Evolutionary conservation across 352 stramenopile genomes (phyloP).

Genomic region (Globisporangium sylvaticum): DNA sequence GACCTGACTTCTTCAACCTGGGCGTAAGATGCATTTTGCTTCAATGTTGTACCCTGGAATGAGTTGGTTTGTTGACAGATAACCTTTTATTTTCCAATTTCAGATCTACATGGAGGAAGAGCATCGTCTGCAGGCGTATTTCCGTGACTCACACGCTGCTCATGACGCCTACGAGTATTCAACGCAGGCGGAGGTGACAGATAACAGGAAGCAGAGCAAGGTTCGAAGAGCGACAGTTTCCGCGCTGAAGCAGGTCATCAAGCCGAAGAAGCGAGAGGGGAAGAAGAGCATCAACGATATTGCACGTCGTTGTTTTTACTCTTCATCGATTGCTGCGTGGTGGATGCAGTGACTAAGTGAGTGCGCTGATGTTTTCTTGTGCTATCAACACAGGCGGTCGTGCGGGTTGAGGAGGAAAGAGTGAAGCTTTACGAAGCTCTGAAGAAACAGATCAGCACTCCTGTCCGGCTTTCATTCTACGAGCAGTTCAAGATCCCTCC

Average conservation of each 20-base stretch:
- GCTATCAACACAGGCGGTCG: slow-evolving; percentile 29
- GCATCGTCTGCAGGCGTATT: slow-evolving; percentile 36
- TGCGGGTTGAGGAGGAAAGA: slow-evolving; percentile 54
- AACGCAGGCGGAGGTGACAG: slow-evolving; percentile 16
- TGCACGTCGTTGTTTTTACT: slow-evolving; percentile 18
- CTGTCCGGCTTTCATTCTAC: slow-evolving; percentile 54
- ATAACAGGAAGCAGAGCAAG: slow-evolving; percentile 20
- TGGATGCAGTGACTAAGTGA: neutral
- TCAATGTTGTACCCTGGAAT: neutral
- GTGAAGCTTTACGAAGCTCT: slow-evolving; percentile 52
- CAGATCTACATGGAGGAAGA: slow-evolving; percentile 73
- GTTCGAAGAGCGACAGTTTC: slow-evolving; percentile 18
- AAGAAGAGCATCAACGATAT: slow-evolving; percentile 29
- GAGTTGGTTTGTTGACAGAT: neutral
- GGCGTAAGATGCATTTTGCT: slow-evolving; percentile 30
- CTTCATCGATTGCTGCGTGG: neutral
- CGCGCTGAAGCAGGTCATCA: slow-evolving; percentile 25
- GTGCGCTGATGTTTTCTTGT: neutral
- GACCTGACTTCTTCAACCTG: slow-evolving; percentile 70
- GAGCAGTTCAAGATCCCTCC: slow-evolving; percentile 51
- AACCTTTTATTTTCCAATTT: neutral
- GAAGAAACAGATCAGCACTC: slow-evolving; percentile 38
- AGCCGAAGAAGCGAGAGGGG: slow-evolving; percentile 20
- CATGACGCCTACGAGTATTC: slow-evolving; percentile 45
- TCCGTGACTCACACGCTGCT: slow-evolving; percentile 27